Evolutionary conservation across 768 basidiomycete species (phyloP), one percentile per base, ranked within the genome.

Genomic region (Suillus sp.): DNA sequence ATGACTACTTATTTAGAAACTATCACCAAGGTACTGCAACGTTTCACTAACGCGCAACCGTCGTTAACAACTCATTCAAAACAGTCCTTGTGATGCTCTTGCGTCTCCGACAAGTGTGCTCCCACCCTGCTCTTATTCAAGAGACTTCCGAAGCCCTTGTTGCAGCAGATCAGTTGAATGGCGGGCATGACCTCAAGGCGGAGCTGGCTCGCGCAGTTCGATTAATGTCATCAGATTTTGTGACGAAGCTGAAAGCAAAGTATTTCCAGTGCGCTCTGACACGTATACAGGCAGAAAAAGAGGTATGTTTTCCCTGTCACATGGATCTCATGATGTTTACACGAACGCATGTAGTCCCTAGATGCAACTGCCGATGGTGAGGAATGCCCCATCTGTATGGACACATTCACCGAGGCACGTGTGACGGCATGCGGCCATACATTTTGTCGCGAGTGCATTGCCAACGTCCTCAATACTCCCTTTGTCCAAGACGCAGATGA

Each of bases 351-450:
- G 7, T 65, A 88, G 84, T 83, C 83, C 25, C 66, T 68, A 9
- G 78, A 84, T 65, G 78, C 79, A 1, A 82, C 84, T 27, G 78
- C 80, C 11, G 85, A 86, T 48, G 72, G 67, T 9, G 86, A 88
- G 62, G 77, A 80, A 47, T 92, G 91, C 66, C 81, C 87, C 0
- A 84, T 92, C 61, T 91, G 90, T 71, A 83, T 83, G 63, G 90
- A 91, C 62, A 71, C 74, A 4, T 78, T 84, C 69, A 81, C 78
- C 1, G 79, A 85, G 59, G 77, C 86, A 18, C 76, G 86, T 22
- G 71, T 91, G 45, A 89, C 88, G 0, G 66, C 78, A 0, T 92
- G 91, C 67, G 71, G 72, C 1, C 90, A 91, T 67, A 72, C 80
- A 1, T 91, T 88, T 73, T 91, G 90, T 70, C 77, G 78, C 8